These are phyloP conservation scores for Anastatica hierochuntica DNA, from an alignment of 345 rosid species.

Conservation along the genomic window DNA sequence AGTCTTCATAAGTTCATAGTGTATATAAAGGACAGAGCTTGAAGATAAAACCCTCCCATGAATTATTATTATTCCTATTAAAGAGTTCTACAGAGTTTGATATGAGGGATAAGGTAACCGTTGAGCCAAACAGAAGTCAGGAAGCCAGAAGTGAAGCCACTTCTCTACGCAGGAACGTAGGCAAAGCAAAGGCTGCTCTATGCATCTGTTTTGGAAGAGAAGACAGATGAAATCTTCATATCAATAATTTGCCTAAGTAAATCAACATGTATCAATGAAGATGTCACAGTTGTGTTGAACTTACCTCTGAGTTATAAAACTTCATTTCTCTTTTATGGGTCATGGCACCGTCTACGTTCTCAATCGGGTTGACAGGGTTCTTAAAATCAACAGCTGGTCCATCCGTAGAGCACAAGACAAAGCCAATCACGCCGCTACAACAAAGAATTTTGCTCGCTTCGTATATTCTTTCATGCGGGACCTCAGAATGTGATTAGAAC, in stretches of 20 bases:
- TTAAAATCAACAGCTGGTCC: slow-evolving; percentile 74
- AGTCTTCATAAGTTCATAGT: slow-evolving; percentile 1
- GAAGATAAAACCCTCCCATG: slow-evolving; percentile 15
- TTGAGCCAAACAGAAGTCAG: neutral
- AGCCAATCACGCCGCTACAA: slow-evolving; percentile 89
- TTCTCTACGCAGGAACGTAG: slow-evolving; percentile 73
- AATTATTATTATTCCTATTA: slow-evolving; percentile 2
- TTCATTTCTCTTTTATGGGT: slow-evolving; percentile 56
- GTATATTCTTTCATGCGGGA: neutral
- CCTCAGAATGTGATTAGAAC: neutral
- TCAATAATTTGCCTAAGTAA: neutral
- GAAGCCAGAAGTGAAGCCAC: slow-evolving; percentile 37
- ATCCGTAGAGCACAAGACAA: slow-evolving; percentile 66
- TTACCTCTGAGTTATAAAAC: slow-evolving; percentile 81
- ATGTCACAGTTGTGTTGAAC: neutral
- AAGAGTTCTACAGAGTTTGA: slow-evolving; percentile 8
- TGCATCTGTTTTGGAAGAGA: slow-evolving; percentile 53
- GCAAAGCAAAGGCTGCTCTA: slow-evolving; percentile 77
- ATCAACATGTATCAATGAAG: neutral
- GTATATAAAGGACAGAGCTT: slow-evolving; percentile 8
- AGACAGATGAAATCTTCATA: neutral
- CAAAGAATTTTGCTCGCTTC: neutral
- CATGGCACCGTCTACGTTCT: slow-evolving; percentile 63
- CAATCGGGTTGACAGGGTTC: slow-evolving; percentile 84
- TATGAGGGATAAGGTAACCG: neutral